phyloP scores from a whole-genome alignment of 2,329 filamentous ascomycete species.

The Ceratocystis harringtonii region DNA sequence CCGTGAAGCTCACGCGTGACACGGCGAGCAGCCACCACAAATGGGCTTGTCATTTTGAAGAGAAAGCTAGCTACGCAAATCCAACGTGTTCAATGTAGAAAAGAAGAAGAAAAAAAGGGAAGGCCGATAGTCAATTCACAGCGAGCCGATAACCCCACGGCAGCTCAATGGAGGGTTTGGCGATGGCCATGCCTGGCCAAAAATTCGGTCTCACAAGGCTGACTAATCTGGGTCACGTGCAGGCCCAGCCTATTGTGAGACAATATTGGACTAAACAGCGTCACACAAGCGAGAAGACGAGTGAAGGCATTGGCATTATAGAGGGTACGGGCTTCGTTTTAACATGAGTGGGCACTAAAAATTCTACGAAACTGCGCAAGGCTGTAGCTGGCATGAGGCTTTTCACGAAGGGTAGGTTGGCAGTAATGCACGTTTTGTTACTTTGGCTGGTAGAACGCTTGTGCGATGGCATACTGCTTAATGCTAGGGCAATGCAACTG shows the following conservation, averaged over 20 bases:
- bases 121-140: background rate
- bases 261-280: background rate
- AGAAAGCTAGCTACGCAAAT: background rate
- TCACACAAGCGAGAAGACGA: background rate
- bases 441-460: too few relatives aligned
- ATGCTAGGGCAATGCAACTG: too few relatives aligned
- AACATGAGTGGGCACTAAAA: too few relatives aligned
- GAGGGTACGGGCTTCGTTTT: too few relatives aligned
- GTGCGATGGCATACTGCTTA: too few relatives aligned
- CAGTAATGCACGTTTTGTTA: too few relatives aligned
- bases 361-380: too few relatives aligned
- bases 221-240: background rate
- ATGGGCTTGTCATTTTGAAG: slow-evolving; percentile 26
- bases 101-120: background rate
- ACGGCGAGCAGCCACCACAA: slow-evolving; percentile 26
- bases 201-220: slow-evolving; percentile 1
- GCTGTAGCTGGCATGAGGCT: too few relatives aligned
- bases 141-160: background rate
- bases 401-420: too few relatives aligned
- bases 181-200: background rate
- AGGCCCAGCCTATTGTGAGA: background rate
- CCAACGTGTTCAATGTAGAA: background rate
- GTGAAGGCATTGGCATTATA: too few relatives aligned
- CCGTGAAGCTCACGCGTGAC: slow-evolving; percentile 42
- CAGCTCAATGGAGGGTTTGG: background rate